These are phyloP conservation scores for Penicillium sp. DNA, from an alignment of 2,329 filamentous ascomycete species.

Conservation along the genomic window DNA sequence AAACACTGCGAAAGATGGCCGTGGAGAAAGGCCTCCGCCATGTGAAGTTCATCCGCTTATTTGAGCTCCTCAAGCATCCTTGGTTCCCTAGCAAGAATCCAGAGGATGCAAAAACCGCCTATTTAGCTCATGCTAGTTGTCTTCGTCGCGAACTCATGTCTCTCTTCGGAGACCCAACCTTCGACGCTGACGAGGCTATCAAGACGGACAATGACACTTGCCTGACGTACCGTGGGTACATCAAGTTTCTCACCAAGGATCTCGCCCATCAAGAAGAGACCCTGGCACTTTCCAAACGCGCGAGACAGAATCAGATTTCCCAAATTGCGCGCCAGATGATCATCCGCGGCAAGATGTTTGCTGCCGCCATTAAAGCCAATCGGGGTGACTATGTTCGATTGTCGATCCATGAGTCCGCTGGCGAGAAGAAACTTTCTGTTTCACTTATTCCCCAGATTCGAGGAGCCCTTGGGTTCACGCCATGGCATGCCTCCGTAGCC, in stretches of 20 bases:
- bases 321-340: conserved; percentile 30
- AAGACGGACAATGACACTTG: conserved; percentile 31
- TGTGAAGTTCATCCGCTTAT: conserved; percentile 41
- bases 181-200: conserved; percentile 28
- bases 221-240: conserved; percentile 32
- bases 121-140: conserved; percentile 28
- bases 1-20: conserved; percentile 40
- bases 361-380: conserved; percentile 29
- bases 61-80: conserved; percentile 37
- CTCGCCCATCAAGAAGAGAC: conserved; percentile 21
- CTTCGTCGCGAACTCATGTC: conserved; percentile 30
- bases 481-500: conserved; percentile 40
- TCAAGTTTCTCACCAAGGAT: conserved; percentile 32
- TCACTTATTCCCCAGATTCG: conserved; percentile 27
- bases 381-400: conserved; percentile 32
- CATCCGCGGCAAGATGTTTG: conserved; percentile 31
- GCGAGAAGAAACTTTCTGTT: conserved; percentile 30
- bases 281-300: conserved; percentile 20
- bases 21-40: conserved; percentile 32
- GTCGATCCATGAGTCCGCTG: conserved; percentile 32
- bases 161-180: conserved; percentile 27
- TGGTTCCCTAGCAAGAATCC: conserved; percentile 21
- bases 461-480: conserved; percentile 29
- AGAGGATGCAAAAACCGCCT: conserved; percentile 26
- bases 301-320: conserved; percentile 19